A percentile compares a stretch with the other conserved stretches of the same genome.
phyloP scores from a whole-genome alignment of 1,139 yeast species.

The Pichia norvegensis region DNA sequence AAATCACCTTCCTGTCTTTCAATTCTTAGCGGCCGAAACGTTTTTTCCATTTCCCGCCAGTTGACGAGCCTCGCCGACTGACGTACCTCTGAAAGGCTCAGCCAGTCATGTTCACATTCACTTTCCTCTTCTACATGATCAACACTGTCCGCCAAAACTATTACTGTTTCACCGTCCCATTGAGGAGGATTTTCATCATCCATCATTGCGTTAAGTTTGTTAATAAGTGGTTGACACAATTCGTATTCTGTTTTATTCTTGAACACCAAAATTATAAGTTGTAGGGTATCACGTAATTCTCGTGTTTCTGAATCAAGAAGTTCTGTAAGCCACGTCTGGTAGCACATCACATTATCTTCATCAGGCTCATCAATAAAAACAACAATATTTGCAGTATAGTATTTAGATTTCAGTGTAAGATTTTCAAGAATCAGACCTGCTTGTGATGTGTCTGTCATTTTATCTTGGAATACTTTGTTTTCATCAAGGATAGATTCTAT shows the following conservation, averaged over 20 bases:
- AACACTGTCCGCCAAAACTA: not conserved
- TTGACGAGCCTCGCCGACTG: not conserved
- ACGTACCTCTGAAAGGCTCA: not conserved
- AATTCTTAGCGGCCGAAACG: not conserved
- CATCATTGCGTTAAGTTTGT: not conserved
- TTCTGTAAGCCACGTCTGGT: constrained; percentile 30
- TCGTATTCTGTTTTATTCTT: not conserved
- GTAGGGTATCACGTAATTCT: constrained; percentile 32
- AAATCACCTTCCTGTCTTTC: not conserved
- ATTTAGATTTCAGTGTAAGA: constrained; percentile 30
- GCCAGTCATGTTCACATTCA: not conserved
- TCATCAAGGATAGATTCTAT: constrained; percentile 1
- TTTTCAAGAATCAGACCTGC: constrained; percentile 17
- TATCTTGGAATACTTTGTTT: not conserved
- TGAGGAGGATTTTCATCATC: not conserved
- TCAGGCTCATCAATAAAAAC: constrained; percentile 38
- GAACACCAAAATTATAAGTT: not conserved
- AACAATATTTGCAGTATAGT: constrained; percentile 31
- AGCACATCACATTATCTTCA: constrained; percentile 5
- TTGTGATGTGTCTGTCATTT: not conserved
- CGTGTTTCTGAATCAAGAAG: constrained; percentile 30
- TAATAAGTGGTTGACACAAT: not conserved
- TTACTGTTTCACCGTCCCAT: not conserved
- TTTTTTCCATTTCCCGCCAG: not conserved
- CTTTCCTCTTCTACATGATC: not conserved